Conservation (phyloP, 228 moss, liverwort and hornwort genomes). For the Sphagnum magellanicum region DNA sequence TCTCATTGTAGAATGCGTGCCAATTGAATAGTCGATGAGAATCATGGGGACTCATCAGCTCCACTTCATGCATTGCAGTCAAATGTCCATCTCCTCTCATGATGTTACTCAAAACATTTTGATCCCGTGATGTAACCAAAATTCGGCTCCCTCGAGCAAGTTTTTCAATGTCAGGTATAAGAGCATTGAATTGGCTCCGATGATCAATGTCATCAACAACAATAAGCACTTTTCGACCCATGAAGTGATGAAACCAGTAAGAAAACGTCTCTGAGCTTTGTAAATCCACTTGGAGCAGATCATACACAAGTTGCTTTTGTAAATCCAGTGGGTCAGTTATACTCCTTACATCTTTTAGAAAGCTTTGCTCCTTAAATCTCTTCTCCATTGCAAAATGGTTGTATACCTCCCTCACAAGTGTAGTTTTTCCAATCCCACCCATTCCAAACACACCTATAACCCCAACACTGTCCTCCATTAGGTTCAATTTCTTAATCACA, state of each 20-base stretch:
- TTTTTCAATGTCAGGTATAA: conserved; percentile 1
- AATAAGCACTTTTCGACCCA: neutral
- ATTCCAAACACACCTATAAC: conserved; percentile 25
- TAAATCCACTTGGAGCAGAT: conserved; percentile 1
- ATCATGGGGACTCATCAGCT: neutral
- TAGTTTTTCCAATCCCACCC: conserved; percentile 43
- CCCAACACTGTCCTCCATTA: conserved; percentile 10
- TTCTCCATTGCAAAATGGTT: conserved; percentile 8
- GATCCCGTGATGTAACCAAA: conserved; percentile 13
- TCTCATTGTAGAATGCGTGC: conserved; percentile 13
- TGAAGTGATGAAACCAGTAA: neutral
- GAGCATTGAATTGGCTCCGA: neutral
- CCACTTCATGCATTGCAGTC: neutral
- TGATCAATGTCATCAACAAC: conserved; percentile 4
- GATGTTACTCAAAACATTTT: neutral
- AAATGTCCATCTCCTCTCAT: neutral
- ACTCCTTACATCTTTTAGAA: conserved; percentile 1
- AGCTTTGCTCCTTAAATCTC: neutral
- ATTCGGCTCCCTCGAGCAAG: conserved; percentile 23
- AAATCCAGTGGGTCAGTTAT: neutral
- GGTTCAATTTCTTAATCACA: neutral
- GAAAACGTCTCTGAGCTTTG: neutral
- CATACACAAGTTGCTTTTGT: conserved; percentile 4
- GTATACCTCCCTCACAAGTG: conserved; percentile 18
- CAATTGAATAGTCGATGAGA: conserved; percentile 17